phyloP scores from a whole-genome alignment of 2,329 filamentous ascomycete species.

The Neophaeococcomyces mojaviensis region DNA sequence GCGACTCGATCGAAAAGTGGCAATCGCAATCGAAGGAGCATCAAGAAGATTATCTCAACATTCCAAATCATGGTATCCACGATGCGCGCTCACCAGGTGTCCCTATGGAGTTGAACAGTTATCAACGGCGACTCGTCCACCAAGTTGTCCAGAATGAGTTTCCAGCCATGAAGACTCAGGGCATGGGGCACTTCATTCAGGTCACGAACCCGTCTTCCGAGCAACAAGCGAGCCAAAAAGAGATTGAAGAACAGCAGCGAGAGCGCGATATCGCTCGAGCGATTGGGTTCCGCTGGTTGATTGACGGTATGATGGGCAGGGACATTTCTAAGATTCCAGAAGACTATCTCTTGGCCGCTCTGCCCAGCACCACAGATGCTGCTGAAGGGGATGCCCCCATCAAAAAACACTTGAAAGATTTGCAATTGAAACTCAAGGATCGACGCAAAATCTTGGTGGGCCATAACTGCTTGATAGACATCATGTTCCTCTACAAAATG shows the following conservation, averaged over 20 bases:
- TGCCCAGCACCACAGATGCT: slow-evolving; percentile 12
- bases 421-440: slow-evolving; percentile 36
- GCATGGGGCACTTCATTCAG: slow-evolving; percentile 33
- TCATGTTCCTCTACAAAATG: slow-evolving; percentile 54
- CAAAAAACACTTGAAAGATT: slow-evolving; percentile 23
- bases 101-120: slow-evolving; percentile 42
- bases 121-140: slow-evolving; percentile 59
- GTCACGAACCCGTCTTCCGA: slow-evolving; percentile 32
- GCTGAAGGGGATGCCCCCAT: slow-evolving; percentile 19
- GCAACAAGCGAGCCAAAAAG: slow-evolving; percentile 27
- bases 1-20: slow-evolving; percentile 32
- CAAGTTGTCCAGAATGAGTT: slow-evolving; percentile 59
- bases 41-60: slow-evolving; percentile 37
- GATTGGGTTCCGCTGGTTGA: slow-evolving; percentile 40
- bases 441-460: slow-evolving; percentile 49
- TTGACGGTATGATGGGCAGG: slow-evolving; percentile 38
- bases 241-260: slow-evolving; percentile 21
- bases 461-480: slow-evolving; percentile 57
- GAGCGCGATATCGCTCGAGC: slow-evolving; percentile 29
- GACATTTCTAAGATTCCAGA: slow-evolving; percentile 32
- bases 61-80: slow-evolving; percentile 26
- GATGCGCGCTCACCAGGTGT: slow-evolving; percentile 19
- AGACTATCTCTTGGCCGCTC: slow-evolving; percentile 26
- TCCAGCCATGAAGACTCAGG: slow-evolving; percentile 32
- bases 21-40: slow-evolving; percentile 36